Conservation (phyloP, 352 stramenopile species). For the Pythium dissimile region DNA sequence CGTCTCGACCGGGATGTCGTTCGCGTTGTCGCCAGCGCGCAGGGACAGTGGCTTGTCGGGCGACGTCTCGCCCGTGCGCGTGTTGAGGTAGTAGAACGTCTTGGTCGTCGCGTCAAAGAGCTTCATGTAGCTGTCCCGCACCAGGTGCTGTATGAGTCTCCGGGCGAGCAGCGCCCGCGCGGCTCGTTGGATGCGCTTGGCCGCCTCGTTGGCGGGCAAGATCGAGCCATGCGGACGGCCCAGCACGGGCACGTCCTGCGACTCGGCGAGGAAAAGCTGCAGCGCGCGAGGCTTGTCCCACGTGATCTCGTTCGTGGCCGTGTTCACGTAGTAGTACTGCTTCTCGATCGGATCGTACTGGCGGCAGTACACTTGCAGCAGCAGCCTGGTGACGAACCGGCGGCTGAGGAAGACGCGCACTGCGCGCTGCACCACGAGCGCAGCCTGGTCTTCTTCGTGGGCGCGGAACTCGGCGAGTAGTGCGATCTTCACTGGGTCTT, state of each 20-base stretch:
- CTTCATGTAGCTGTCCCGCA: slow-evolving; percentile 77
- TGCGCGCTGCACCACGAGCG: slow-evolving; percentile 41
- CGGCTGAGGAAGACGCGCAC: slow-evolving; percentile 39
- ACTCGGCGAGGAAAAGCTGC: slow-evolving; percentile 32
- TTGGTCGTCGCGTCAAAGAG: slow-evolving; percentile 45
- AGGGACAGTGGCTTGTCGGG: slow-evolving; percentile 50
- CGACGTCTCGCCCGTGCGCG: slow-evolving; percentile 34
- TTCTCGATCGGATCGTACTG: slow-evolving; percentile 61
- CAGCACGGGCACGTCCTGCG: slow-evolving; percentile 17
- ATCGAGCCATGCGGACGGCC: not conserved
- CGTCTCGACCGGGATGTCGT: slow-evolving; percentile 57
- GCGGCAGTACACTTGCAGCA: slow-evolving; percentile 48
- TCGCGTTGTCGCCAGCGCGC: slow-evolving; percentile 24
- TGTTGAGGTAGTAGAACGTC: slow-evolving; percentile 74
- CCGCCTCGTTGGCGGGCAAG: slow-evolving; percentile 32
- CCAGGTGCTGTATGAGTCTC: slow-evolving; percentile 33
- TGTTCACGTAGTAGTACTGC: slow-evolving; percentile 68
- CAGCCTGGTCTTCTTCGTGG: slow-evolving; percentile 52
- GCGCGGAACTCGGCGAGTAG: slow-evolving; percentile 54
- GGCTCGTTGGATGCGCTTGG: slow-evolving; percentile 47
- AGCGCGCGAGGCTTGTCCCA: slow-evolving; percentile 55
- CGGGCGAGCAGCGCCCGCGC: slow-evolving; percentile 37
- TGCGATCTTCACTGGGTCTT: slow-evolving; percentile 12
- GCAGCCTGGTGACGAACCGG: slow-evolving; percentile 30
- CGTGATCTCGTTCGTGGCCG: slow-evolving; percentile 52